A percentile compares a stretch with the other conserved stretches of the same genome.
phyloP scores from a whole-genome alignment of 2,329 filamentous ascomycete genomes.

The Calonectria hongkongensis region DNA sequence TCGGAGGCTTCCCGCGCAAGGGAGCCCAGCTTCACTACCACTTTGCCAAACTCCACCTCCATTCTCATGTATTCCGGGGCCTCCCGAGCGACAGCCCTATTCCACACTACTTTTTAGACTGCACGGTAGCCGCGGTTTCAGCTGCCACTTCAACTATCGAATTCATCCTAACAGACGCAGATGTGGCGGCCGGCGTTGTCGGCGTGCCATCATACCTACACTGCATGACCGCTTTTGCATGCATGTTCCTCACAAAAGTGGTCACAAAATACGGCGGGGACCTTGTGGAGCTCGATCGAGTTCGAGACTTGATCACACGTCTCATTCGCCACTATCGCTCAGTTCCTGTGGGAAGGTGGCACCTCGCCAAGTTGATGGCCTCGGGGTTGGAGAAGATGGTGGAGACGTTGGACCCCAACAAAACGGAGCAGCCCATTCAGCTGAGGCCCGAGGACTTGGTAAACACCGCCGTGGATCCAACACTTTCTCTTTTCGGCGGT shows the following conservation, averaged over 20 bases:
- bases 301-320: conserved; percentile 61
- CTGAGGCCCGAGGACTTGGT: conserved; percentile 21
- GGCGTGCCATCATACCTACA: conserved; percentile 70
- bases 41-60: conserved; percentile 62
- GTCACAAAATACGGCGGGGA: conserved; percentile 62
- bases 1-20: conserved; percentile 61
- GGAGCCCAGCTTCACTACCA: conserved; percentile 61
- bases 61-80: conserved; percentile 62
- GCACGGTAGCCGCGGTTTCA: conserved; percentile 51
- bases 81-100: conserved; percentile 54
- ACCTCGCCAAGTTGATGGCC: conserved; percentile 68
- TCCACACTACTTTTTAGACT: conserved; percentile 55
- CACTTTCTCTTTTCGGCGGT: not conserved
- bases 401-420: conserved; percentile 38
- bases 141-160: conserved; percentile 65
- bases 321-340: conserved; percentile 64
- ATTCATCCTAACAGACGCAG: conserved; percentile 62
- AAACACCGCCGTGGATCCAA: conserved; percentile 22
- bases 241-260: conserved; percentile 69
- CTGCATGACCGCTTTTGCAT: conserved; percentile 70
- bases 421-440: conserved; percentile 3
- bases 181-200: conserved; percentile 60
- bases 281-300: conserved; percentile 61
- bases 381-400: conserved; percentile 65
- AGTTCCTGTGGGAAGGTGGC: conserved; percentile 64